Evolutionary conservation across 1,284 basidiomycete genomes (phyloP).

Genomic region (Apiotrichum mycotoxinovorans): DNA sequence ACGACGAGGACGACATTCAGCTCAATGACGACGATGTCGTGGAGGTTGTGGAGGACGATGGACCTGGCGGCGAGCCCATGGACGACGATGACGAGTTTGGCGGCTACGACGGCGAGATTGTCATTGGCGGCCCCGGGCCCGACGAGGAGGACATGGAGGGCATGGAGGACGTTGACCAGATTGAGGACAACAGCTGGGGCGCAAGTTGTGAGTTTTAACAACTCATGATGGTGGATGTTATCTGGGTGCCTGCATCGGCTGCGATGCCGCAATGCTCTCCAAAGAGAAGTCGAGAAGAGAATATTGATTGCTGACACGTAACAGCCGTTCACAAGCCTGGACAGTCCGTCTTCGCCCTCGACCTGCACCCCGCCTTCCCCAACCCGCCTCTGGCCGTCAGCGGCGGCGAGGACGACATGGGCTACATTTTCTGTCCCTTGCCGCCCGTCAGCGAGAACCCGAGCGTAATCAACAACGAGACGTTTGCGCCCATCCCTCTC

Average conservation of each 20-base stretch:
- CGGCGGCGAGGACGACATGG: slow-evolving; percentile 93
- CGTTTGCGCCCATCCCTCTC: slow-evolving; percentile 74
- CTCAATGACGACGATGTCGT: slow-evolving; percentile 46
- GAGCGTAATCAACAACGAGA: slow-evolving; percentile 54
- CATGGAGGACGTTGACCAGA: slow-evolving; percentile 18
- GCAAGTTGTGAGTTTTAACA: slow-evolving; percentile 26
- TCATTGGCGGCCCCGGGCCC: slow-evolving; percentile 44
- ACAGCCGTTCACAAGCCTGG: slow-evolving; percentile 45
- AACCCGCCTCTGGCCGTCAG: slow-evolving; percentile 79
- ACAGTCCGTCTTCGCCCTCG: slow-evolving; percentile 75
- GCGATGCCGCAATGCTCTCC: too few relatives aligned
- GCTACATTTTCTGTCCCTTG: slow-evolving; percentile 69
- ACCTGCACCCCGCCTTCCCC: slow-evolving; percentile 68
- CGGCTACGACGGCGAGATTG: slow-evolving; percentile 49
- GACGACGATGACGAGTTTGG: slow-evolving; percentile 58
- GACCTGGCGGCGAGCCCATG: slow-evolving; percentile 56
- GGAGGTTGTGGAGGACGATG: slow-evolving; percentile 56
- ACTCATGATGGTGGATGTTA: not conserved
- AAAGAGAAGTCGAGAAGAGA: too few relatives aligned
- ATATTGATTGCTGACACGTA: not conserved
- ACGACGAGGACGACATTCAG: slow-evolving; percentile 38
- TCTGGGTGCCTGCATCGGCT: not conserved
- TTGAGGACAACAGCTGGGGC: slow-evolving; percentile 30
- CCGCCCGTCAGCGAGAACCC: slow-evolving; percentile 22
- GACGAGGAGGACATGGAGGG: slow-evolving; percentile 33